phyloP scores from a whole-genome alignment of 768 basidiomycete genomes.

The Russula virescens region DNA sequence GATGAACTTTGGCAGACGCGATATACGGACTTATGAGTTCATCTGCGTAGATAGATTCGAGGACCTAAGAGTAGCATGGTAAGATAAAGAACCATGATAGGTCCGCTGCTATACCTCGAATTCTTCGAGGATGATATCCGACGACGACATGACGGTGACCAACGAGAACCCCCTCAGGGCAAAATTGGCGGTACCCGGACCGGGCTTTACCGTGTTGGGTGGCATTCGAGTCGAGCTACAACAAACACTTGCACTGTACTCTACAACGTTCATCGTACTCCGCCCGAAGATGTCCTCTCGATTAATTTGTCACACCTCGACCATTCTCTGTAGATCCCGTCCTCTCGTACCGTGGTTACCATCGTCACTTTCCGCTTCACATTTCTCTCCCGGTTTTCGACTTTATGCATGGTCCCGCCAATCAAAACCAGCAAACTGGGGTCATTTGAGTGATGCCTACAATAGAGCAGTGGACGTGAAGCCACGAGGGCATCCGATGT shows the following conservation, averaged over 20 bases:
- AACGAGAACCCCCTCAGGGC: background rate
- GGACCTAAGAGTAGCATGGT: conserved; percentile 47
- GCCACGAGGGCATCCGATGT: background rate
- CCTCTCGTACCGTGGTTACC: background rate
- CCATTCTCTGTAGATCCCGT: background rate
- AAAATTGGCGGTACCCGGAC: conserved; percentile 4
- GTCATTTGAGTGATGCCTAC: conserved; percentile 14
- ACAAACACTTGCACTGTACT: no score
- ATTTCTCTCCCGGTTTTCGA: background rate
- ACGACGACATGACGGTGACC: conserved; percentile 50
- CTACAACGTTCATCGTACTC: background rate
- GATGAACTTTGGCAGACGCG: conserved; percentile 27
- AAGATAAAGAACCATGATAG: conserved; percentile 13
- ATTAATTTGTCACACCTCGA: background rate
- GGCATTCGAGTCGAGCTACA: no score
- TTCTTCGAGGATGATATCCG: conserved; percentile 75
- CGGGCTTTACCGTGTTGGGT: background rate
- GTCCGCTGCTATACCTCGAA: conserved; percentile 59
- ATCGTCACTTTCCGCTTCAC: background rate
- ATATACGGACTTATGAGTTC: conserved; percentile 79
- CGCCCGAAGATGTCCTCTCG: conserved; percentile 8
- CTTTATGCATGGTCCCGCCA: background rate
- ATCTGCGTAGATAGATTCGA: conserved; percentile 94
- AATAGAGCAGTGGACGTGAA: background rate
- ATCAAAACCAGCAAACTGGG: conserved; percentile 13